Base-by-base conservation (phyloP, 371 early-diverging fungal genomes). In the Syncephalastrum contaminatum region DNA sequence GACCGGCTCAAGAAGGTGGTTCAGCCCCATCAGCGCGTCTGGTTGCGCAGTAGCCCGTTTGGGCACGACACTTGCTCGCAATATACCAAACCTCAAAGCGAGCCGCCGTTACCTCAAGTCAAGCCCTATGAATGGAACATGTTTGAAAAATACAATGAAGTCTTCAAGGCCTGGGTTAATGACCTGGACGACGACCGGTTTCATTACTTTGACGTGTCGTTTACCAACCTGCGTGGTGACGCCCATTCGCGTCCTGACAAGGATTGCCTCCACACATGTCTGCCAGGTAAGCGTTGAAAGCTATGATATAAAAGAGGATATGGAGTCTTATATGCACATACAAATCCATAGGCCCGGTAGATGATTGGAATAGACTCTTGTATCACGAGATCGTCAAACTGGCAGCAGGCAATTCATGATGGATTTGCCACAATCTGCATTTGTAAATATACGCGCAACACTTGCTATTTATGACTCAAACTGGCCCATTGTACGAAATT, bases 101-200 rank as follows among this genome's bases (percentile, higher is more conserved):
- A 22, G 1, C n/a, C 43, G 2, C 53, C 46, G 10, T 48, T 42
- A 12, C 46, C 53, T 10, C 46, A 39, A 20, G 43, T 53, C 1
- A 54, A 50, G 21, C 72, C 72, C 2, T 71, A 71, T 22, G 72
- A 75, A 53, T 75, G 75, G 75, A 67, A 75, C 39, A 64, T 75
- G 62, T 63, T 75, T 39, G 62, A 62, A 27, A 48, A 52, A 13
- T 71, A 69, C 58, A 67, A 69, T 51, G 25, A 47, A 20, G 56
- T 65, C n/a, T 68, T 65, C 67, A 66, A 66, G 57, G 47, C 66
- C 4, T 51, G 62, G 59, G 51, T 73, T 30, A 39, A 54, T 18
- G 30, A 60, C 20, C 60, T 58, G 21, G 48, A 62, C 4, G 70
- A 73, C 53, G 46, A 46, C 0, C 63, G 73, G 0, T 69, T 73